Percentiles rank a stretch among this genome's conserved stretches.
Evolutionary conservation across 306 rosid genomes (phyloP).

Genomic region (Casuarina glauca): DNA sequence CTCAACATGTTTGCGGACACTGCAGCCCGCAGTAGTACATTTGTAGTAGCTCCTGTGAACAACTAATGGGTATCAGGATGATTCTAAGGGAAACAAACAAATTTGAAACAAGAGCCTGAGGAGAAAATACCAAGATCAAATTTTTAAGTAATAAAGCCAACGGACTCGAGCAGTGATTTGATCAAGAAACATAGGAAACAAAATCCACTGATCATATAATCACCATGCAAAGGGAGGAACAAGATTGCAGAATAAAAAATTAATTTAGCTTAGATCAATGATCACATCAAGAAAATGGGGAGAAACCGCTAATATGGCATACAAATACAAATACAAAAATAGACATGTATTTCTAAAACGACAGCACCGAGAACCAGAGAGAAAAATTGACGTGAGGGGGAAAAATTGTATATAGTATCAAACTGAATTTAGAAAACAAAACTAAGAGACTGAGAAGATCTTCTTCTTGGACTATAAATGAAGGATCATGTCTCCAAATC

Average conservation of each 20-base stretch:
- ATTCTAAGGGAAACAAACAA: not conserved
- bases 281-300: not conserved
- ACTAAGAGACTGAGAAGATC: not conserved
- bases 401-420: not conserved
- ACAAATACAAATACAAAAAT: not conserved
- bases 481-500: not conserved
- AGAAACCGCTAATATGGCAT: not conserved
- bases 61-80: conserved; percentile 20
- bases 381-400: conserved; percentile 8
- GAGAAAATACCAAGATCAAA: conserved; percentile 3
- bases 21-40: conserved; percentile 87
- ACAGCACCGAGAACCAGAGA: not conserved
- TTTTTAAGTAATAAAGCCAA: not conserved
- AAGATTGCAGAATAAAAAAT: not conserved
- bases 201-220: not conserved
- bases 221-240: not conserved
- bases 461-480: not conserved
- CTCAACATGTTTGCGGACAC: conserved; percentile 95
- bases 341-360: not conserved
- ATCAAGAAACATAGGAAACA: not conserved
- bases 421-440: not conserved
- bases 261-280: not conserved
- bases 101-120: not conserved
- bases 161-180: not conserved
- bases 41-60: conserved; percentile 90